A percentile compares a stretch with the other conserved stretches of the same genome.
phyloP scores from a whole-genome alignment of 2,329 filamentous ascomycete species.

The Didymosphaeria variabile region DNA sequence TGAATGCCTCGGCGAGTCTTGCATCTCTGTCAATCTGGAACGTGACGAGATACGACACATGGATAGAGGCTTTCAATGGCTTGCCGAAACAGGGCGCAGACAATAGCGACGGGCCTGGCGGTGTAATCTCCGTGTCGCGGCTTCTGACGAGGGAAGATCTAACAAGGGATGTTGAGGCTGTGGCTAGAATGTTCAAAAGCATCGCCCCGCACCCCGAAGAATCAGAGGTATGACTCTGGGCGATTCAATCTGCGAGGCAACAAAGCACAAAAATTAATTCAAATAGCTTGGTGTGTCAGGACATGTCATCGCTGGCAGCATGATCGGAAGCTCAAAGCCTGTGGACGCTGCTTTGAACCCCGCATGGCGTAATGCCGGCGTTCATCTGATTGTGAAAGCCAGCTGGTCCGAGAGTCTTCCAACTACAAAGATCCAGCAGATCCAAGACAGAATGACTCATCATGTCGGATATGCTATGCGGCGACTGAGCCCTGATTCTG shows the following conservation, averaged over 20 bases:
- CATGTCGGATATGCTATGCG: slow-evolving; percentile 16
- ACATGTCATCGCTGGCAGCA: slow-evolving; percentile 23
- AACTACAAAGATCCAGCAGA: not conserved
- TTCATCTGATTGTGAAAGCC: slow-evolving; percentile 19
- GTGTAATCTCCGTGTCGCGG: slow-evolving; percentile 5
- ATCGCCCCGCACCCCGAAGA: not conserved
- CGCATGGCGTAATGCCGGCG: slow-evolving; percentile 22
- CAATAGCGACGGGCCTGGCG: too few species aligned
- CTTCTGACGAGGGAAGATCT: not conserved
- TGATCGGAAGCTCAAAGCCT: slow-evolving; percentile 21
- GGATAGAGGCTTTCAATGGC: too few species aligned
- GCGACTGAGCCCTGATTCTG: slow-evolving; percentile 22
- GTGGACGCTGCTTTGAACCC: slow-evolving; percentile 19
- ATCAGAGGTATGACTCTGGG: not conserved
- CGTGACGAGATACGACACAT: too few species aligned
- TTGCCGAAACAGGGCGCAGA: too few species aligned
- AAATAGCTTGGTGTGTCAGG: not conserved
- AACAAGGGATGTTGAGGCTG: too few species aligned
- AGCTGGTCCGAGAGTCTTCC: slow-evolving; percentile 6
- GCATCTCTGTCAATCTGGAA: too few species aligned
- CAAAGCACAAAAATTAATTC: not conserved
- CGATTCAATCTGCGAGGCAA: not conserved
- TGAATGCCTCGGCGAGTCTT: too few species aligned
- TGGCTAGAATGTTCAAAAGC: too few species aligned
- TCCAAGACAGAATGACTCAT: not conserved